Evolutionary conservation across 352 stramenopile genomes (phyloP), one percentile per base, ranked within the genome.

Genomic region (Peronosclerospora sorghi): DNA sequence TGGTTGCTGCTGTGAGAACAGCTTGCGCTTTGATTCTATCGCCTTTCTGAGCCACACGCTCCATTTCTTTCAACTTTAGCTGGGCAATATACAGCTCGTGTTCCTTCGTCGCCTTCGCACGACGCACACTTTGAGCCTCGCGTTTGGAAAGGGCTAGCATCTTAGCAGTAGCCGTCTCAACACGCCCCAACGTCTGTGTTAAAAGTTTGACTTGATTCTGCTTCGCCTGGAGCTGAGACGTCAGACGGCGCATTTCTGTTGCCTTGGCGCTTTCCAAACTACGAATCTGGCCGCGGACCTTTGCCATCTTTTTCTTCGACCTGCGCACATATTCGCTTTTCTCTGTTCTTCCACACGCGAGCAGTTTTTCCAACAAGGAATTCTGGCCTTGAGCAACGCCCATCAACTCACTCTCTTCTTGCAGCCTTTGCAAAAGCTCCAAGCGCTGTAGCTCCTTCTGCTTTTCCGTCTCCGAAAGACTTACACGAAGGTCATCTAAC

Each of bases 361-460:
- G 56, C n/a, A 85, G 43, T n/a, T 61, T 59, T 41, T 84, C 69
- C 17, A 87, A 40, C 20, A 85, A 13, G 5, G 61, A 38, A 26
- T 72, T 79, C 45, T 81, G 72, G 19, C 75, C 75, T 38, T 85
- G 68, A 4, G 67, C 68, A 17, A 77, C 35, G 19, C 75, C 75
- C 56, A 85, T 68, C n/a, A 74, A 55, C 41, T 75, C 73, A 26
- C 68, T 63, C 32, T 84, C 73, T 21, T 77, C 53, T 34, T 85
- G 73, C 7, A 85, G 52, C 8, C 56, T 64, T 29, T 77, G 60
- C 17, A 81, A 40, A 6, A 87, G 54, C 27, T 83, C 73, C 10
- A 65, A 41, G 0, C 71, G 68, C 35, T 85, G 54, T 0, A 51
- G 21, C 23, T 85, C 74, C 34, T 67, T 74, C 15, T 67, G 43